Evolutionary conservation across 306 rosid species (phyloP).

Genomic region (Ziziphus jujuba): DNA sequence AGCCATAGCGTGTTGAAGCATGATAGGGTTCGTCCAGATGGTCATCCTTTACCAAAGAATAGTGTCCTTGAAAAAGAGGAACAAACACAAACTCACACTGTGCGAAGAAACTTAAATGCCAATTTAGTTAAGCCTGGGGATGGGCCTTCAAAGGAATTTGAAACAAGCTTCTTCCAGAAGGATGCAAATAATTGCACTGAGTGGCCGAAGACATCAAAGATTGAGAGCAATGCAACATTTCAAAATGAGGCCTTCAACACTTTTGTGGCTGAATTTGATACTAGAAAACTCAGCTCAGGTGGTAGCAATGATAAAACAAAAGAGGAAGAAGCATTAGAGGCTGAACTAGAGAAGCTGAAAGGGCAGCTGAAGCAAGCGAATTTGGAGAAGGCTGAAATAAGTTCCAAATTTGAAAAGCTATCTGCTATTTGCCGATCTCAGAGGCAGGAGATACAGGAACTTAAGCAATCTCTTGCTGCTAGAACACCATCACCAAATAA

Average conservation of each 20-base stretch:
- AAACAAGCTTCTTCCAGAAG: constrained; percentile 52
- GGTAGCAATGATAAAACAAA: constrained; percentile 42
- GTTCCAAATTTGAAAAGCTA: constrained; percentile 86
- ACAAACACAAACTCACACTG: constrained; percentile 35
- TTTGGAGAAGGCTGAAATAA: constrained; percentile 78
- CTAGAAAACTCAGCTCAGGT: constrained; percentile 49
- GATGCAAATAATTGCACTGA: constrained; percentile 34
- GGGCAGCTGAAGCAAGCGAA: constrained; percentile 74
- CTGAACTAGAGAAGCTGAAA: constrained; percentile 72
- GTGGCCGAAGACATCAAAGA: constrained; percentile 38
- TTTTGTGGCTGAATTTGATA: constrained; percentile 83
- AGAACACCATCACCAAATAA: constrained; percentile 65
- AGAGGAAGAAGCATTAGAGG: constrained; percentile 72
- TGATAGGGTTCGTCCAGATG: constrained; percentile 43
- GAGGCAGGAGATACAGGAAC: constrained; percentile 92
- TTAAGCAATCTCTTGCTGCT: constrained; percentile 77
- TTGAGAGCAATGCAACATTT: constrained; percentile 45
- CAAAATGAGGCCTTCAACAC: constrained; percentile 66
- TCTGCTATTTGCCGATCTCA: constrained; percentile 95
- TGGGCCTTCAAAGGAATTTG: constrained; percentile 60
- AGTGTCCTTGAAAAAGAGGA: constrained; percentile 46
- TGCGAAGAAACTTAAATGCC: constrained; percentile 43
- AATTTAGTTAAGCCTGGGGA: constrained; percentile 45
- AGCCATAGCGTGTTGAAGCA: constrained; percentile 42
- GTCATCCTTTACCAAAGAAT: constrained; percentile 49